Conservation (phyloP, 179 eudicot genomes). For the Pouteria campechiana region DNA sequence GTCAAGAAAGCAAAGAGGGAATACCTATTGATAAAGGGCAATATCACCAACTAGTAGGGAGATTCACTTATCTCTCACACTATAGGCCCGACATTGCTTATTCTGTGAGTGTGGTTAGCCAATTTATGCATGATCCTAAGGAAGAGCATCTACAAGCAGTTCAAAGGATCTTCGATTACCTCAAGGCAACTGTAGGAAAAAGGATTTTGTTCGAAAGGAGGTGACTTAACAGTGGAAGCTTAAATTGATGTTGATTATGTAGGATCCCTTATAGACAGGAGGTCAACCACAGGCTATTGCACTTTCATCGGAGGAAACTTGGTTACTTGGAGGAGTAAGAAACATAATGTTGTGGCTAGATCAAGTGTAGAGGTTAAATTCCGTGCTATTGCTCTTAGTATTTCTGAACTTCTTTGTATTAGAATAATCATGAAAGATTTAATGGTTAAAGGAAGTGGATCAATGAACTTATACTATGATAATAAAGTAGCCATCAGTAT, state of each 20-base stretch:
- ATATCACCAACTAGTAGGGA: not conserved
- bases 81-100: slow-evolving; percentile 1
- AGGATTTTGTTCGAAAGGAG: not conserved
- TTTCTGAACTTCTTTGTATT: not conserved
- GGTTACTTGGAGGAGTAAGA: slow-evolving; percentile 5
- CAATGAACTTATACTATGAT: not conserved
- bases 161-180: not conserved
- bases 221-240: not conserved
- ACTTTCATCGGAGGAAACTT: slow-evolving; percentile 1
- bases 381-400: not conserved
- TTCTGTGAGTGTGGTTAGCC: slow-evolving; percentile 1
- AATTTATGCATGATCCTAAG: slow-evolving; percentile 2
- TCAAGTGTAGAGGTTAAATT: slow-evolving; percentile 5
- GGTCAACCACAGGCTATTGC: slow-evolving; percentile 2
- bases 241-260: not conserved
- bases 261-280: not conserved
- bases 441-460: too few species aligned
- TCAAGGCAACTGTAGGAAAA: slow-evolving; percentile 1
- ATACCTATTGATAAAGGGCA: not conserved
- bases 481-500: not conserved
- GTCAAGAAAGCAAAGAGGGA: too few species aligned
- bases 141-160: not conserved
- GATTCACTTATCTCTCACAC: slow-evolving; percentile 1
- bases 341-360: slow-evolving; percentile 1
- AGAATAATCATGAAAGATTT: not conserved